A percentile compares a stretch with the other conserved stretches of the same genome.
Evolutionary conservation across 441 rosid genomes (phyloP).

Genomic region (Breynia disticha): DNA sequence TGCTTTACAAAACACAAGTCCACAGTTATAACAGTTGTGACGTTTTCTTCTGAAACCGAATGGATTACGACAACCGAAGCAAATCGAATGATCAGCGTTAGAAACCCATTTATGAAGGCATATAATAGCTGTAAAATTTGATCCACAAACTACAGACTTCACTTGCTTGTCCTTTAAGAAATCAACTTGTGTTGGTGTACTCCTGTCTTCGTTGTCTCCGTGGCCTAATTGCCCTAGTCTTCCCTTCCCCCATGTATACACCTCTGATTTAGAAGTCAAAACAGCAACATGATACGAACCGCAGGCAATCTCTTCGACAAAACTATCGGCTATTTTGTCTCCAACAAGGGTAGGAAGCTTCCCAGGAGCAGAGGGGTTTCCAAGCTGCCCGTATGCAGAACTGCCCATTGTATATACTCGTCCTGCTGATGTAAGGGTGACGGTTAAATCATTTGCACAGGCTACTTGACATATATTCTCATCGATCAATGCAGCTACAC

Average conservation of each 20-base stretch:
- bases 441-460: constrained; percentile 69
- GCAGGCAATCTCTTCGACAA: constrained; percentile 71
- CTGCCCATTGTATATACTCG: constrained; percentile 83
- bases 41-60: constrained; percentile 84
- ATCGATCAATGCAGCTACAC: constrained; percentile 40
- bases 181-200: constrained; percentile 46
- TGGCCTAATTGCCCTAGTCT: constrained; percentile 79
- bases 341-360: constrained; percentile 51
- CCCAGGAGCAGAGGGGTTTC: constrained; percentile 51
- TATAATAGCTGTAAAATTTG: constrained; percentile 62
- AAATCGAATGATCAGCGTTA: constrained; percentile 59
- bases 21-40: constrained; percentile 34
- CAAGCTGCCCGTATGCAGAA: constrained; percentile 64
- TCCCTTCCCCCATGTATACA: constrained; percentile 90
- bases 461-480: constrained; percentile 52
- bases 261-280: constrained; percentile 60
- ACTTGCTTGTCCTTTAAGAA: constrained; percentile 71
- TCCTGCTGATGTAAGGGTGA: constrained; percentile 66
- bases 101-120: constrained; percentile 73
- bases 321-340: constrained; percentile 42
- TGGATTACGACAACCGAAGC: constrained; percentile 69
- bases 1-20: constrained; percentile 45
- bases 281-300: constrained; percentile 78
- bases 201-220: constrained; percentile 58
- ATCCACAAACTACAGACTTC: constrained; percentile 61